Percentiles rank a stretch among this genome's conserved stretches.
These are phyloP conservation scores for Tricholoma bakamatsutake DNA, from an alignment of 768 basidiomycete species.

Conservation along the genomic window DNA sequence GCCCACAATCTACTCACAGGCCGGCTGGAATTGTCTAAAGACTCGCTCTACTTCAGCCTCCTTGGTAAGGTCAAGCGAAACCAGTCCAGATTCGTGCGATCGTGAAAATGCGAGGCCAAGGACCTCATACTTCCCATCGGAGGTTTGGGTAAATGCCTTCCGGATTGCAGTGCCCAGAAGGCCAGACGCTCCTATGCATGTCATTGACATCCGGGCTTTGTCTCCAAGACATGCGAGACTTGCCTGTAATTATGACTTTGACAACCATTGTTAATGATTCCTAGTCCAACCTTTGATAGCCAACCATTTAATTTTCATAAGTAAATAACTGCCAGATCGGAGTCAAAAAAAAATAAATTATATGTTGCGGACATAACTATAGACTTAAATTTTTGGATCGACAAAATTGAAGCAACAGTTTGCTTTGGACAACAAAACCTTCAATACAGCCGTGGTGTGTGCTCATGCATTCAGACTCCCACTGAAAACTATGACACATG, in stretches of 20 bases:
- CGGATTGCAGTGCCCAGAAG: constrained; percentile 81
- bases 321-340: too few species aligned
- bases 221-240: constrained; percentile 1
- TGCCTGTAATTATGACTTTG: constrained; percentile 58
- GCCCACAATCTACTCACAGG: constrained; percentile 46
- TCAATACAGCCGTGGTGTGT: too few species aligned
- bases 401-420: too few species aligned
- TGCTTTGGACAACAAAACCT: too few species aligned
- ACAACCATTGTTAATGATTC: constrained; percentile 24
- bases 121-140: constrained; percentile 32
- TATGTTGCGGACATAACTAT: too few species aligned
- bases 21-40: constrained; percentile 54
- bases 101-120: constrained; percentile 73
- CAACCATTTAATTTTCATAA: too few species aligned
- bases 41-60: constrained; percentile 43
- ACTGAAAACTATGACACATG: too few species aligned
- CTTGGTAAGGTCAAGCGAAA: constrained; percentile 66
- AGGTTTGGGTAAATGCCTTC: constrained; percentile 47
- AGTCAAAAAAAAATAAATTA: too few species aligned
- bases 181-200: constrained; percentile 78
- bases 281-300: too few species aligned
- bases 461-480: too few species aligned
- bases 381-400: too few species aligned
- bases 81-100: constrained; percentile 38
- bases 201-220: background rate